Evolutionary conservation across 768 basidiomycete species (phyloP), one percentile per base, ranked within the genome.

Genomic region (Hericium rajendrae): DNA sequence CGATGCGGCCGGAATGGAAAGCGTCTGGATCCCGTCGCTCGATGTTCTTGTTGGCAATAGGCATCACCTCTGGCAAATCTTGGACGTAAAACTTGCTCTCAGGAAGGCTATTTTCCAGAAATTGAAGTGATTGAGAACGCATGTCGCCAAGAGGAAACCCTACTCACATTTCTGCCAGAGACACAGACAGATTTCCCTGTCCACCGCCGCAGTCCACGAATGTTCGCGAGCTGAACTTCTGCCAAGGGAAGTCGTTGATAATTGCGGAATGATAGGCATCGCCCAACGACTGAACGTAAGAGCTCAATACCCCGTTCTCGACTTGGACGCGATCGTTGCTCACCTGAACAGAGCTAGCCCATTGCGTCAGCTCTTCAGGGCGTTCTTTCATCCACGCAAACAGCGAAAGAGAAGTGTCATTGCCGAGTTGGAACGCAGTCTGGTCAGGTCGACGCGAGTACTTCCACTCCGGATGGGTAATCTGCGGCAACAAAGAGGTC

Each of bases 391-490:
- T 51, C 57, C 57, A 58, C 9, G 48, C 57, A 40, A 61, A 61
- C 50, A 61, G 48, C 6, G 60, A 43, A 4, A 58, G 38, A 26
- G 58, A 53, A 5, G 60, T 58, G 20, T 56, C 46, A 51, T 58
- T 39, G 9, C 48, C 48, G 24, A 61, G 6, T 39, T 61, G 60
- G 26, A 58, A 59, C 38, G 60, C 57, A 10, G 60, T 61, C 50
- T 58, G 57, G 20, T 46, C 46, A 4, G 57, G 18, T 15, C 51
- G 54, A 12, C 57, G 49, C 8, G 60, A 61, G 48, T 58, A 61
- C 37, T 59, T 60, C 64, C 64, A 65, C 41, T 64, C 55, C 4
- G 63, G 57, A 38, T 65, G 61, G 28, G 54, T 46, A 3, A 64
- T 46, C 41, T 55, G 57, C 6, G 46, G 10, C 11, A 58, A 37